A percentile compares a stretch with the other conserved stretches of the same genome.
These are phyloP conservation scores for Phytophthora sansomeana DNA, from an alignment of 352 stramenopile species.

Conservation along the genomic window DNA sequence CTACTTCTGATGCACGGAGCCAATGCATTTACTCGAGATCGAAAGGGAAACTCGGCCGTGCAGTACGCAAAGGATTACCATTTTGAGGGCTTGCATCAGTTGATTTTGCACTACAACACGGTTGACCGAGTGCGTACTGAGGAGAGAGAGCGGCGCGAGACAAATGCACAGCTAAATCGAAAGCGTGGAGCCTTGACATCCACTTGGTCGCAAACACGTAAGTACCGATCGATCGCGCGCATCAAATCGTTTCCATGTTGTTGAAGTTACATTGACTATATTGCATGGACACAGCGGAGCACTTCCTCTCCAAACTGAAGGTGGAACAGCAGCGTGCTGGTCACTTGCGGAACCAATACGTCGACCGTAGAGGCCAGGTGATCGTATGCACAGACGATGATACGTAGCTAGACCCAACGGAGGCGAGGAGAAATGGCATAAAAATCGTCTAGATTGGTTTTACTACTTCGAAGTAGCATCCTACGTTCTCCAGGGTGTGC, in stretches of 20 bases:
- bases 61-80: slow-evolving; percentile 47
- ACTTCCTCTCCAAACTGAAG: slow-evolving; percentile 50
- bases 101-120: slow-evolving; percentile 52
- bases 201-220: slow-evolving; percentile 67
- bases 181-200: slow-evolving; percentile 53
- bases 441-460: slow-evolving; percentile 43
- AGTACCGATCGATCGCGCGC: neutral
- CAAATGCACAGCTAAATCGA: slow-evolving; percentile 41
- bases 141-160: slow-evolving; percentile 41
- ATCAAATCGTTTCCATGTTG: neutral
- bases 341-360: slow-evolving; percentile 67
- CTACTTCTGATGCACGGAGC: slow-evolving; percentile 57
- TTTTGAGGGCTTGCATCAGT: slow-evolving; percentile 44
- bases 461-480: slow-evolving; percentile 25
- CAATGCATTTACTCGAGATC: slow-evolving; percentile 44
- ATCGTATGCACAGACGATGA: slow-evolving; percentile 56
- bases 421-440: slow-evolving; percentile 11
- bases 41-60: slow-evolving; percentile 48
- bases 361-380: slow-evolving; percentile 60
- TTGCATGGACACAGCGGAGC: slow-evolving; percentile 47
- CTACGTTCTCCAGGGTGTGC: slow-evolving; percentile 15
- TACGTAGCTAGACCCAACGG: neutral
- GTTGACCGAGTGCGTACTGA: slow-evolving; percentile 47
- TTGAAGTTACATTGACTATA: slow-evolving; percentile 21
- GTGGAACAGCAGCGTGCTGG: slow-evolving; percentile 60